Evolutionary conservation across 228 moss, liverwort and hornwort species (phyloP).

Genomic region (Sphagnum fallax): DNA sequence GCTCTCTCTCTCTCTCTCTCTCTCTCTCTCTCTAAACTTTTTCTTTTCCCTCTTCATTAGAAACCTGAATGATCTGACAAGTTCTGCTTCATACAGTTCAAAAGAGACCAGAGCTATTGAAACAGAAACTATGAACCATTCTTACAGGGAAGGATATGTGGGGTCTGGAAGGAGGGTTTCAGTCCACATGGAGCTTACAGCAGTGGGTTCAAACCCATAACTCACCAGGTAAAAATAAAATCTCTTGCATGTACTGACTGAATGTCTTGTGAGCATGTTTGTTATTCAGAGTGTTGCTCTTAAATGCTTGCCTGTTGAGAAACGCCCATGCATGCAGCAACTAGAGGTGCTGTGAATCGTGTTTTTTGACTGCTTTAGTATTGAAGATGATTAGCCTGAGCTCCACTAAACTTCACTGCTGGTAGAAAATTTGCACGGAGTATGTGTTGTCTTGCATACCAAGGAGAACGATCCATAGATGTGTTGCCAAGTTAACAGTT

Average conservation of each 20-base stretch:
- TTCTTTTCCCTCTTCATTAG: background rate
- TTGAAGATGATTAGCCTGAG: too few relatives aligned
- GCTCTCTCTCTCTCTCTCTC: background rate
- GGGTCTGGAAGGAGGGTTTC: conserved; percentile 7
- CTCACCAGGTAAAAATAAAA: conserved; percentile 60
- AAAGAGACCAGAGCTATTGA: too few relatives aligned
- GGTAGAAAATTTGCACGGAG: too few relatives aligned
- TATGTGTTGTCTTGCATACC: too few relatives aligned
- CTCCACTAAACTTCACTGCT: too few relatives aligned
- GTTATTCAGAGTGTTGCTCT: background rate
- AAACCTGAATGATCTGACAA: too few relatives aligned
- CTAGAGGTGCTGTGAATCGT: background rate
- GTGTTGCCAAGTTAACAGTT: too few relatives aligned
- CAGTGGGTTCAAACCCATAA: conserved; percentile 89
- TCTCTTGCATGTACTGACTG: background rate
- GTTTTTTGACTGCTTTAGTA: background rate
- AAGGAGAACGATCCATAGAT: too few relatives aligned
- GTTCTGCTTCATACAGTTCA: too few relatives aligned
- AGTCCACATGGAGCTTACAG: conserved; percentile 97
- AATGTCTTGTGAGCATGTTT: background rate
- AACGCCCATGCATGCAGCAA: too few relatives aligned
- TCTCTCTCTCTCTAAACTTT: background rate
- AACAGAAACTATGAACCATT: too few relatives aligned
- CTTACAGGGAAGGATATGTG: too few relatives aligned
- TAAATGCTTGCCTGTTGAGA: background rate